Evolutionary conservation across 306 rosid genomes (phyloP).

Genomic region (Acacia melanoxylon): DNA sequence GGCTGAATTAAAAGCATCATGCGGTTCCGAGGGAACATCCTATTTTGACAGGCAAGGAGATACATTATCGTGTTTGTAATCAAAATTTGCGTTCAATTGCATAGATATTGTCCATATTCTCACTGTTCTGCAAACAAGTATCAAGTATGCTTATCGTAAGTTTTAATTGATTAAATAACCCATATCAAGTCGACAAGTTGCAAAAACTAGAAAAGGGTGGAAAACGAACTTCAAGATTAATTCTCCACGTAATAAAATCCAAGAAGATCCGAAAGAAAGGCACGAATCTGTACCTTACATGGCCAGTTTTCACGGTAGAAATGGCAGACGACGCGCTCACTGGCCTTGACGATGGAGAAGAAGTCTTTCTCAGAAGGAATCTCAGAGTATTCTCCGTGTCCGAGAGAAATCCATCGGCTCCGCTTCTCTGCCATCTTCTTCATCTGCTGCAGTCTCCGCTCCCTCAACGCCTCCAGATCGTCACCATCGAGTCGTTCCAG

Average conservation of each 20-base stretch:
- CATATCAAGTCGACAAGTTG: neutral
- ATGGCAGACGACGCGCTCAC: slow-evolving; percentile 99
- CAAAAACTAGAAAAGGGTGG: neutral
- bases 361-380: slow-evolving; percentile 84
- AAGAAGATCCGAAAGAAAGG: neutral
- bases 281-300: slow-evolving; percentile 61
- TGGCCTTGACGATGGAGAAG: slow-evolving; percentile 87
- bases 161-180: neutral
- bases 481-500: slow-evolving; percentile 83
- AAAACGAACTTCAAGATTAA: too few relatives aligned
- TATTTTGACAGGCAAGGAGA: neutral
- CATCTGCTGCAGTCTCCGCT: slow-evolving; percentile 92
- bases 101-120: neutral
- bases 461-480: slow-evolving; percentile 81
- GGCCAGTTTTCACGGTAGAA: slow-evolving; percentile 99
- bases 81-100: slow-evolving; percentile 6
- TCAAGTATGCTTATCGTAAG: neutral
- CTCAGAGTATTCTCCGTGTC: slow-evolving; percentile 84
- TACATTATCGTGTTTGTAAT: neutral
- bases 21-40: neutral
- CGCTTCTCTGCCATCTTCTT: slow-evolving; percentile 98
- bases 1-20: neutral
- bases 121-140: neutral
- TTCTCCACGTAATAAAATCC: neutral
- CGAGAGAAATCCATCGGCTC: slow-evolving; percentile 88